Evolutionary conservation across 306 rosid species (phyloP), one percentile per base, ranked within the genome.

Genomic region (Cucurbita moschata): DNA sequence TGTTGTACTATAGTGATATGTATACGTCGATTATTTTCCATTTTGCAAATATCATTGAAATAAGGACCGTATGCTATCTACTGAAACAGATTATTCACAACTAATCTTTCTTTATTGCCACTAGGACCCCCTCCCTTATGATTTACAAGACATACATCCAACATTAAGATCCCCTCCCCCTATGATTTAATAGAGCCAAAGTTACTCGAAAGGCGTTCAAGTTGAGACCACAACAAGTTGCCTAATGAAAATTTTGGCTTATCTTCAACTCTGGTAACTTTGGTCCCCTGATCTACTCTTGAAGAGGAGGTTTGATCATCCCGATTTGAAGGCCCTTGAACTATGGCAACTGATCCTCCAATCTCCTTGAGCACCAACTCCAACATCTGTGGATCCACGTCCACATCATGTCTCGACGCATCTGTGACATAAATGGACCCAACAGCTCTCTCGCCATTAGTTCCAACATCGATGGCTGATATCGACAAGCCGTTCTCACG

Each of bases 351-450:
- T 26, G 96, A 80, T 50, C 87, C 96, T 15, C 96, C 96, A 6
- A 80, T 80, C 81, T 86, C 92, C 52, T 62, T 79, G 35, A 69
- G 87, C 58, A 88, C 86, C 68, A 79, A 30, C 63, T 91, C 90
- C 30, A 81, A 81, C 11, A 80, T 80, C 5, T 71, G 43, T n/a
- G 80, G 89, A 58, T 86, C 79, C 39, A 86, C 91, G 19, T 86
- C 80, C 42, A 85, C 90, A 16, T 85, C 82, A 18, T 54, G 58
- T 12, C 91, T 92, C 3, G 89, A 82, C 44, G 83, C 78, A 76
- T 95, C 88, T 3, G 75, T 89, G 3, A 95, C 88, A 21, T 81
- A 85, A 82, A 95, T 84, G 5, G 97, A 81, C 71, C 99, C 97
- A 6, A 82, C 80, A 7, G 88, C 96, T 76, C 55, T 81, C 10